Base-by-base conservation (phyloP, 495 filamentous ascomycete genomes). In the Saxispiralis lemnorum region DNA sequence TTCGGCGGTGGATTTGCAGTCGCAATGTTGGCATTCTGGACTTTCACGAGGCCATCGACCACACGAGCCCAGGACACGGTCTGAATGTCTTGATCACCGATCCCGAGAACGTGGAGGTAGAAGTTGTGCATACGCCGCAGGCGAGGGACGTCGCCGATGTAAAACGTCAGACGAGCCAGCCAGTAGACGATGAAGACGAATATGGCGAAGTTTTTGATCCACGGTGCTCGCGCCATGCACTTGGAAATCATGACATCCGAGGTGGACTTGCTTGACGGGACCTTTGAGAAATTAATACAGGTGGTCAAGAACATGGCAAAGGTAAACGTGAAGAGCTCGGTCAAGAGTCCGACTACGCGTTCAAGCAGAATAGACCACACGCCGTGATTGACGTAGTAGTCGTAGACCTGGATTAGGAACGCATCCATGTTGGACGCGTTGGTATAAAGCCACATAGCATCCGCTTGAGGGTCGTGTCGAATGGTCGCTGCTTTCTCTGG, bases 31-130 rank as follows among this genome's bases (percentile, higher is more conserved):
- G 78, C 69, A 59, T 96, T 87, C 52, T 92, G 68, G 6, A 96
- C 61, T 12, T 72, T 69, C 78, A 95, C 95, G 42, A 97, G 66
- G 36, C 86, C 79, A 31, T 75, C 79, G 35, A 97, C 88, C 30
- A 96, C 72, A 46, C 92, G 80, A 57, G 95, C 85, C 89, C 89
- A 97, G 7, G 85, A 83, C 28, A 96, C 79, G 0, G 87, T 94
- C 61, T 96, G 92, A 56, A 97, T 92, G 47, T 97, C 92, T 16
- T 73, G 65, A 52, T 96, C 92, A 1, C 83, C 81, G 28, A 97
- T 79, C 24, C 79, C 78, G 13, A 97, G 72, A 6, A 95, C 69
- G 55, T 95, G 73, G 33, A 73, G 62, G 60, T 84, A 97, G 60
- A 96, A 97, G 59, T 89, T 78, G 52, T 86, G 84, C 60, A 93